Evolutionary conservation across 2,329 filamentous ascomycete genomes (phyloP).

Genomic region (Aspergillus pseudoviridinutans): DNA sequence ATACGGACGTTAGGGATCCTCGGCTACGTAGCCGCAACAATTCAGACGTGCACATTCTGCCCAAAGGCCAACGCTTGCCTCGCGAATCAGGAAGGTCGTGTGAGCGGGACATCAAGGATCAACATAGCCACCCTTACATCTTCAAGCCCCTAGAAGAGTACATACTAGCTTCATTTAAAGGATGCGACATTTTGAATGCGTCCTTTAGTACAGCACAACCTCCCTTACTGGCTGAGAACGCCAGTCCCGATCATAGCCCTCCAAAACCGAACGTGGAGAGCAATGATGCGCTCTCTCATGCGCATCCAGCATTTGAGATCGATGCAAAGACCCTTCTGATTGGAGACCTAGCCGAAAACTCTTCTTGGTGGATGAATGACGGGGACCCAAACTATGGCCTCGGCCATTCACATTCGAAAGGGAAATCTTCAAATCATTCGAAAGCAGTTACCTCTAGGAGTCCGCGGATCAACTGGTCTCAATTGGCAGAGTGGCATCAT

Average conservation of each 20-base stretch:
- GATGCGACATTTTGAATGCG: constrained; percentile 67
- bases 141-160: constrained; percentile 79
- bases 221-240: constrained; percentile 40
- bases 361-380: constrained; percentile 73
- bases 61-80: constrained; percentile 17
- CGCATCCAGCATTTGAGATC: constrained; percentile 54
- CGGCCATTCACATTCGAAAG: constrained; percentile 29
- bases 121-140: constrained; percentile 46
- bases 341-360: constrained; percentile 75
- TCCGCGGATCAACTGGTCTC: constrained; percentile 71
- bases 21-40: constrained; percentile 24
- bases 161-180: constrained; percentile 63
- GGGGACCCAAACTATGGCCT: constrained; percentile 37
- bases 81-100: constrained; percentile 16
- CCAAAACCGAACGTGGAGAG: constrained; percentile 26
- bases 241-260: constrained; percentile 44
- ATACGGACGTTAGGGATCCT: constrained; percentile 16
- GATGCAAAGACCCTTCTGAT: constrained; percentile 72
- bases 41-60: constrained; percentile 24
- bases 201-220: constrained; percentile 63
- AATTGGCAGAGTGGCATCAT: constrained; percentile 71
- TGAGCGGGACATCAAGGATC: constrained; percentile 37
- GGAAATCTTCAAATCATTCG: constrained; percentile 25
- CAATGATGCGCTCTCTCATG: constrained; percentile 26
- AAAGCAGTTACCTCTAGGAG: constrained; percentile 54